Evolutionary conservation across 2,329 filamentous ascomycete genomes (phyloP).

Genomic region (Dactylellina drechsleri): DNA sequence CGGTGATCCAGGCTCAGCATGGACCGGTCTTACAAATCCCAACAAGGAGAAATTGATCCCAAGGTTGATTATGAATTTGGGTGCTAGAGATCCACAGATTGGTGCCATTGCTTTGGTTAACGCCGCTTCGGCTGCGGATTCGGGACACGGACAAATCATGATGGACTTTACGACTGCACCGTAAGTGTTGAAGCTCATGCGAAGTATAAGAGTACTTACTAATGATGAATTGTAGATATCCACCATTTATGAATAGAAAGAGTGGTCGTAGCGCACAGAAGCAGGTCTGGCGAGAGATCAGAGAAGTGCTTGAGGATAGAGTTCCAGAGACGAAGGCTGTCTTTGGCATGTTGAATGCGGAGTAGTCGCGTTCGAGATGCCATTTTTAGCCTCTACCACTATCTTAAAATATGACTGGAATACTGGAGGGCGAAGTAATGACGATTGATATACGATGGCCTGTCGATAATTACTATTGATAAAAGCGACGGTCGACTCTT

Average conservation of each 20-base stretch:
- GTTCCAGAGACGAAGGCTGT: slow-evolving; percentile 58
- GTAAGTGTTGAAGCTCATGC: slow-evolving; percentile 58
- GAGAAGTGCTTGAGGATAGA: slow-evolving; percentile 58
- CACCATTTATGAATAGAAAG: slow-evolving; percentile 61
- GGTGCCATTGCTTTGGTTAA: slow-evolving; percentile 62
- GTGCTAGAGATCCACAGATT: slow-evolving; percentile 61
- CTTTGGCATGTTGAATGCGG: slow-evolving; percentile 56
- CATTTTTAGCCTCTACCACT: no score
- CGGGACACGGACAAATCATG: slow-evolving; percentile 61
- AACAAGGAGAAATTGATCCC: slow-evolving; percentile 62
- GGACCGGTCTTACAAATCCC: slow-evolving; percentile 62
- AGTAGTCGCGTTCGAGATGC: slow-evolving; percentile 3
- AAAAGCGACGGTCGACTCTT: no score
- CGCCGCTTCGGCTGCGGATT: slow-evolving; percentile 60
- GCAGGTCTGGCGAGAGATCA: slow-evolving; percentile 59
- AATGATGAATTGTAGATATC: slow-evolving; percentile 58
- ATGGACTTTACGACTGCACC: slow-evolving; percentile 61
- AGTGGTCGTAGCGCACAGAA: slow-evolving; percentile 58
- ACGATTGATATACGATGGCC: no score
- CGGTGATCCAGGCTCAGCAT: slow-evolving; percentile 62
- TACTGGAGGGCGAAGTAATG: no score
- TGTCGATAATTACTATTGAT: no score
- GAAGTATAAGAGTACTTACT: no score
- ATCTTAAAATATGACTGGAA: no score
- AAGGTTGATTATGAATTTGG: slow-evolving; percentile 62